A percentile compares a stretch with the other conserved stretches of the same genome.
phyloP scores from a whole-genome alignment of 2,329 filamentous ascomycete genomes.

The Coniochaeta sp. region DNA sequence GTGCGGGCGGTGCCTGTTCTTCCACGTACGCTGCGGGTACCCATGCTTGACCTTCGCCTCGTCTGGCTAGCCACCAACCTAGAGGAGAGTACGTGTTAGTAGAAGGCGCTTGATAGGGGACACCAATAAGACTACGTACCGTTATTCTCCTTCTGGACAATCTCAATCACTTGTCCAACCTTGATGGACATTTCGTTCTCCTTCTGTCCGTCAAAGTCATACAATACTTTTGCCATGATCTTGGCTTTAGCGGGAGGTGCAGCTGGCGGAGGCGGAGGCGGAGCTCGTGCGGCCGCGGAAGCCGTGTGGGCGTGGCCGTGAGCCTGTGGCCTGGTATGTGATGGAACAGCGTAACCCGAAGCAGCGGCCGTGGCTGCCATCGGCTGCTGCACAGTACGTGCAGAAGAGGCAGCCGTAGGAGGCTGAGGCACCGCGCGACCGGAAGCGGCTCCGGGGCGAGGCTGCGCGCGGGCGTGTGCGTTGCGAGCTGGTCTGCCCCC shows the following conservation, averaged over 20 bases:
- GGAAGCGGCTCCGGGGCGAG: background rate
- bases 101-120: background rate
- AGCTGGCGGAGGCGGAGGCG: slow-evolving; percentile 61
- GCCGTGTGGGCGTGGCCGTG: slow-evolving; percentile 24
- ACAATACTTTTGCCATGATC: slow-evolving; percentile 80
- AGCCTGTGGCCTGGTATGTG: slow-evolving; percentile 44
- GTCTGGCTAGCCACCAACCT: slow-evolving; percentile 97
- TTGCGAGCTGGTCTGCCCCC: slow-evolving; percentile 71
- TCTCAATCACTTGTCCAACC: slow-evolving; percentile 74
- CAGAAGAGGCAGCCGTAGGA: slow-evolving; percentile 14
- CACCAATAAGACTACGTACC: slow-evolving; percentile 50
- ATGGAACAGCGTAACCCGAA: slow-evolving; percentile 25
- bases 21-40: slow-evolving; percentile 90
- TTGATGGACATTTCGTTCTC: slow-evolving; percentile 77
- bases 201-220: slow-evolving; percentile 81
- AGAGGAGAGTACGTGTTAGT: slow-evolving; percentile 16
- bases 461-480: slow-evolving; percentile 20
- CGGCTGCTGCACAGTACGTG: slow-evolving; percentile 18
- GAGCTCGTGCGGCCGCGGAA: slow-evolving; percentile 45
- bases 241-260: slow-evolving; percentile 58
- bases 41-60: slow-evolving; percentile 71
- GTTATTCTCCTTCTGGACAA: slow-evolving; percentile 92
- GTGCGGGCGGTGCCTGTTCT: slow-evolving; percentile 59
- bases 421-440: slow-evolving; percentile 13
- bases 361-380: slow-evolving; percentile 15